A percentile compares a stretch with the other conserved stretches of the same genome.
Evolutionary conservation across 257 asterid species (phyloP).

Genomic region (Solanum acaule): DNA sequence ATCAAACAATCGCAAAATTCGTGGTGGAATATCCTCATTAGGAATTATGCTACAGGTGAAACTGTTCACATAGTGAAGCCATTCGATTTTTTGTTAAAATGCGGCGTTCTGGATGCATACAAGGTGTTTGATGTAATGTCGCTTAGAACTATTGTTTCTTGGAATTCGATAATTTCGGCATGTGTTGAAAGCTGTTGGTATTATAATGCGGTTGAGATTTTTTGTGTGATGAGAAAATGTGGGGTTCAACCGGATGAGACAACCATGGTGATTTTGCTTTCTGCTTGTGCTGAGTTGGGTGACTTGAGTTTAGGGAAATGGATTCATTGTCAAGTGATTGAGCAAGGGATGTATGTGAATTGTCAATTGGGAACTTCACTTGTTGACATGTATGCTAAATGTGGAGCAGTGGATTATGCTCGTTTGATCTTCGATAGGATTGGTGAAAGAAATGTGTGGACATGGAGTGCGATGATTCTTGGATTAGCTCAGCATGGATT

Average conservation of each 20-base stretch:
- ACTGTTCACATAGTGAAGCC: conserved; percentile 26
- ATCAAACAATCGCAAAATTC: conserved; percentile 8
- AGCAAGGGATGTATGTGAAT: conserved; percentile 33
- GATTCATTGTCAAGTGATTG: conserved; percentile 60
- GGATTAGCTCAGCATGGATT: conserved; percentile 74
- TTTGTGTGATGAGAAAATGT: conserved; percentile 28
- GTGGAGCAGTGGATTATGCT: conserved; percentile 52
- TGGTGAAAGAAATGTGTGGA: conserved; percentile 54
- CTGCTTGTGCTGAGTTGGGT: conserved; percentile 54
- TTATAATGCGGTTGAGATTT: conserved; percentile 28
- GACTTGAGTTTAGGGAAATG: conserved; percentile 60
- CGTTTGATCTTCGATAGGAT: conserved; percentile 36
- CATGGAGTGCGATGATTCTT: conserved; percentile 79
- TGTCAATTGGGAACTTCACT: conserved; percentile 64
- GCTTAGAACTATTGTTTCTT: conserved; percentile 42
- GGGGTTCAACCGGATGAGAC: conserved; percentile 49
- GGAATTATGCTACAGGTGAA: conserved; percentile 33
- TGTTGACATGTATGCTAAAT: conserved; percentile 73
- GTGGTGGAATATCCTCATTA: conserved; percentile 43
- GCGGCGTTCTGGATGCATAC: conserved; percentile 43
- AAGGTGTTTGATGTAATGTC: conserved; percentile 63
- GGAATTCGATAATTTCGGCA: conserved; percentile 73
- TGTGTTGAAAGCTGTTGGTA: conserved; percentile 40
- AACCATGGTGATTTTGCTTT: conserved; percentile 61
- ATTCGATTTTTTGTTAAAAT: conserved; percentile 30